Percentiles rank a stretch among this genome's conserved stretches.
phyloP scores from a whole-genome alignment of 805 yeast genomes.

The Ogataea polymorpha region DNA sequence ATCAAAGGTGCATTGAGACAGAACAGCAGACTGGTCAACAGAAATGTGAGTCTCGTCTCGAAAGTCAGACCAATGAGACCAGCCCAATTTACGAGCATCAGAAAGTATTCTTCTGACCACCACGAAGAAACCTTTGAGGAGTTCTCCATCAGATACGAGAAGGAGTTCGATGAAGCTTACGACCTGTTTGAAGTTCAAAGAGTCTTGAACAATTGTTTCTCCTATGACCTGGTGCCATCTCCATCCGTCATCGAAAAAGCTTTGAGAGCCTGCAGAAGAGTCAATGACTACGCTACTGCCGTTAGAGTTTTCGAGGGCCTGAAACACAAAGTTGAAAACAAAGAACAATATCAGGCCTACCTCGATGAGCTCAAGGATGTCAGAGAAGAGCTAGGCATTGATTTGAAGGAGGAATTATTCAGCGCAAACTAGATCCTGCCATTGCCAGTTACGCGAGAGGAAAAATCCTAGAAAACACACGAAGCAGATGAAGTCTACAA shows the following conservation, averaged over 20 bases:
- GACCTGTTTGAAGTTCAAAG: conserved; percentile 87
- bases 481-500: conserved; percentile 11
- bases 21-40: conserved; percentile 28
- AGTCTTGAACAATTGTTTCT: conserved; percentile 95
- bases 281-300: conserved; percentile 97
- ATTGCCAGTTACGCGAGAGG: conserved; percentile 3
- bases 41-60: conserved; percentile 20
- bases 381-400: conserved; percentile 90
- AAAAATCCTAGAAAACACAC: neutral
- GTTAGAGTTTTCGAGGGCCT: conserved; percentile 97
- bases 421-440: conserved; percentile 16
- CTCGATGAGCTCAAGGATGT: conserved; percentile 89
- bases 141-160: conserved; percentile 85
- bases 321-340: conserved; percentile 92
- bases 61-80: conserved; percentile 15
- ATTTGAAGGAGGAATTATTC: conserved; percentile 87
- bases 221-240: conserved; percentile 97
- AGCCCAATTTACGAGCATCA: conserved; percentile 24
- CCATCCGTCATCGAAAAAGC: conserved; percentile 96
- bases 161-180: conserved; percentile 93
- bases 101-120: conserved; percentile 68
- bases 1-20: conserved; percentile 36
- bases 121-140: conserved; percentile 95
- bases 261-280: conserved; percentile 96
- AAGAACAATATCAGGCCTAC: conserved; percentile 92